Evolutionary conservation across 1,284 basidiomycete species (phyloP).

Genomic region (Malassezia equina): DNA sequence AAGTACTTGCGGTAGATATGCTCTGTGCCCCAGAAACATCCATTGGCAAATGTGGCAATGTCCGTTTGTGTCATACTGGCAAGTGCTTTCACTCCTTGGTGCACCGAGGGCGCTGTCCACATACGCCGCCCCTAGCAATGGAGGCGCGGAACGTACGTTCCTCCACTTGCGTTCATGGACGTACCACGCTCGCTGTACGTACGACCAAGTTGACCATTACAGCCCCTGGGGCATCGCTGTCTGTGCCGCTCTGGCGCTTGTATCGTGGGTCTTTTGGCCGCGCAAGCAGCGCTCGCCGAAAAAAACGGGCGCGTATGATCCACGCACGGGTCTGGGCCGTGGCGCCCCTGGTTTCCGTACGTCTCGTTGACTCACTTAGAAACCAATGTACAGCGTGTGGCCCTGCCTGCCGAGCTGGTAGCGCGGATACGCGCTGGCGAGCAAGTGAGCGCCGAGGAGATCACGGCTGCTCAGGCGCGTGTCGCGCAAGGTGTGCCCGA

Average conservation of each 20-base stretch:
- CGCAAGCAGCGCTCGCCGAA: neutral
- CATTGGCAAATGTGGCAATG: conserved; percentile 19
- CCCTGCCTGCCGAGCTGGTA: conserved; percentile 26
- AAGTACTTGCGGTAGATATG: conserved; percentile 43
- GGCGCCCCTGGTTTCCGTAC: conserved; percentile 32
- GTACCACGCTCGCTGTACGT: neutral
- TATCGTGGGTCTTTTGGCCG: conserved; percentile 6
- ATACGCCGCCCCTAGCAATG: neutral
- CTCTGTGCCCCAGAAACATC: conserved; percentile 47
- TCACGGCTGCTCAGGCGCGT: conserved; percentile 22
- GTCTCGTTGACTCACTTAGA: conserved; percentile 12
- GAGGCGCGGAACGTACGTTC: neutral
- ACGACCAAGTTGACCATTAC: neutral
- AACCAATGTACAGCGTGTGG: conserved; percentile 24
- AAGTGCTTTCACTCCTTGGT: neutral
- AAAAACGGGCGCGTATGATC: conserved; percentile 20
- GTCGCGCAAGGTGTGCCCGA: conserved; percentile 7
- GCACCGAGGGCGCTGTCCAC: neutral
- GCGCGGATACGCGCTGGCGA: conserved; percentile 32
- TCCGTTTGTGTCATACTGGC: neutral
- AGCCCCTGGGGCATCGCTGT: neutral
- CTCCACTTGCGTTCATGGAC: neutral
- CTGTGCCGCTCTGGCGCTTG: neutral
- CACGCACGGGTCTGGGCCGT: conserved; percentile 28
- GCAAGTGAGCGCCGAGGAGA: conserved; percentile 29